These are phyloP conservation scores for Phlyctochytrium arcticum DNA, from an alignment of 192 early-diverging fungal species.

Conservation along the genomic window DNA sequence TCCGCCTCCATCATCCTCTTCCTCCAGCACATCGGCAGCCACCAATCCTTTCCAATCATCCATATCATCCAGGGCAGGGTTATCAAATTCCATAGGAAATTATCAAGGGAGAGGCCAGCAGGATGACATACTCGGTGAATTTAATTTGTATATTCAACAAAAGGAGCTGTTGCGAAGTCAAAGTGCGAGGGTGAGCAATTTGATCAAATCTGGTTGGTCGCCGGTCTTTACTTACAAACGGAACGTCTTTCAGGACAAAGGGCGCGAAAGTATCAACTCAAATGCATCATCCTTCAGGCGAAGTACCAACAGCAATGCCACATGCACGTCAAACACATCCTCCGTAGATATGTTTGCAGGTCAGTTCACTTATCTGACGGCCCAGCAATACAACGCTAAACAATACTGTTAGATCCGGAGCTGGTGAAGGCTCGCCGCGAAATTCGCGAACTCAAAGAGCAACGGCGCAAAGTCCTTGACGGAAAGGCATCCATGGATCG, in stretches of 20 bases:
- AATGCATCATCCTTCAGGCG: constrained; percentile 2
- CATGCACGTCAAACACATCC: no score
- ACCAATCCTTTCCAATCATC: no score
- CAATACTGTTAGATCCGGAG: background rate
- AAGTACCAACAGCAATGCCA: constrained; percentile 4
- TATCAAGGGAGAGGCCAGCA: no score
- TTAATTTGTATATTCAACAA: constrained; percentile 1
- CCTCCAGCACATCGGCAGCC: no score
- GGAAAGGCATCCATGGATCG: constrained; percentile 16
- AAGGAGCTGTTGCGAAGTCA: constrained; percentile 4
- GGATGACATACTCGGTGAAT: constrained; percentile 18
- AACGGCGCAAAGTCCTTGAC: constrained; percentile 18
- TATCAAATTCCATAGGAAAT: no score
- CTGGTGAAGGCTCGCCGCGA: constrained; percentile 12
- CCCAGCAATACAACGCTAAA: background rate
- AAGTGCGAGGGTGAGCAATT: background rate
- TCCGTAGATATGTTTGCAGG: constrained; percentile 14
- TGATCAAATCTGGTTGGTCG: background rate
- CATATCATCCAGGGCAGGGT: no score
- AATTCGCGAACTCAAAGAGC: constrained; percentile 9
- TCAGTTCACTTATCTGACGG: background rate
- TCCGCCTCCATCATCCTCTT: no score
- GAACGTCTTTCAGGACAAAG: background rate
- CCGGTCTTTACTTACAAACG: background rate
- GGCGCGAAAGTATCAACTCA: background rate